phyloP scores from a whole-genome alignment of 345 rosid species.

The Kandelia obovata region DNA sequence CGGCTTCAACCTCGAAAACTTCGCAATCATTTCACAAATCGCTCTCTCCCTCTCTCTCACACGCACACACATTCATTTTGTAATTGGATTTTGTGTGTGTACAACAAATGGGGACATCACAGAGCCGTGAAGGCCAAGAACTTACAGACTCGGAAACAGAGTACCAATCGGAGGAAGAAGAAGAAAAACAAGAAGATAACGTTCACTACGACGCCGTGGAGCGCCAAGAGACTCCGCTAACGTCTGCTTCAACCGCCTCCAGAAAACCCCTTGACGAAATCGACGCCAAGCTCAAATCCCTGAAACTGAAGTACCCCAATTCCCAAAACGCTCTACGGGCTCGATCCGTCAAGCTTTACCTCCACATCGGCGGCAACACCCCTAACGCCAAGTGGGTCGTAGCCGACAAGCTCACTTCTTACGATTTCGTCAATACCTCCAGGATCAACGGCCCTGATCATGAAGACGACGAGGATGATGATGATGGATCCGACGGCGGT shows the following conservation, averaged over 20 bases:
- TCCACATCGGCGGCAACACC: constrained; percentile 76
- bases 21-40: neutral
- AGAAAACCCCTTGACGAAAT: constrained; percentile 12
- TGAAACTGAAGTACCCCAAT: constrained; percentile 54
- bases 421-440: constrained; percentile 40
- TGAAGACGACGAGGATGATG: constrained; percentile 36
- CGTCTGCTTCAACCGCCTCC: constrained; percentile 5
- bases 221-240: constrained; percentile 17
- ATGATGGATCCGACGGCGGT: constrained; percentile 19
- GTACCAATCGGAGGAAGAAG: constrained; percentile 16
- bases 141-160: constrained; percentile 24
- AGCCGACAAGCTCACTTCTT: constrained; percentile 56
- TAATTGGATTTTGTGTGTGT: neutral
- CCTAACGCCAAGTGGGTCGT: constrained; percentile 80
- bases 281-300: constrained; percentile 46
- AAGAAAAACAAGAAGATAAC: constrained; percentile 8
- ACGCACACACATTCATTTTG: neutral
- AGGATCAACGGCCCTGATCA: constrained; percentile 24
- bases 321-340: constrained; percentile 3
- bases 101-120: constrained; percentile 22
- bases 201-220: constrained; percentile 18
- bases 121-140: constrained; percentile 25
- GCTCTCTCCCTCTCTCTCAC: neutral
- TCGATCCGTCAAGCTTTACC: constrained; percentile 72
- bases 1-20: neutral